These are phyloP conservation scores for Fusarium begoniae DNA, from an alignment of 2,329 filamentous ascomycete species.

Conservation along the genomic window DNA sequence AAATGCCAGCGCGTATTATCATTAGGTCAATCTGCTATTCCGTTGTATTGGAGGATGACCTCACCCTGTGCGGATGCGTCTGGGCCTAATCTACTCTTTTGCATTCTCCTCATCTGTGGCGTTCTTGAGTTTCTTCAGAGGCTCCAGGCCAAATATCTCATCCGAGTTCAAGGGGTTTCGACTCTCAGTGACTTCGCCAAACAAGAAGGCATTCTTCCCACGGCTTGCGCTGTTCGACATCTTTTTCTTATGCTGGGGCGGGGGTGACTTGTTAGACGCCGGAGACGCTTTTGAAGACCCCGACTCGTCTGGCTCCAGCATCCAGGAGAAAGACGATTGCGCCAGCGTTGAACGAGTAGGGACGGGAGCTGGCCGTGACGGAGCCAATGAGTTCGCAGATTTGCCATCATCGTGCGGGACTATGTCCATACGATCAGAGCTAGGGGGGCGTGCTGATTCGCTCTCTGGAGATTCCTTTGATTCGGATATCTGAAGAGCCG, in stretches of 20 bases:
- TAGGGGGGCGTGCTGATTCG: constrained; percentile 4
- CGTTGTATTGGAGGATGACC: not conserved
- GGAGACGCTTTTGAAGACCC: constrained; percentile 34
- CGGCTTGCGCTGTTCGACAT: constrained; percentile 57
- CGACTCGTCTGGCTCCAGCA: constrained; percentile 69
- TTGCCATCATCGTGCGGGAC: constrained; percentile 27
- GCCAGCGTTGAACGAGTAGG: constrained; percentile 73
- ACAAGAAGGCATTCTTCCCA: constrained; percentile 67
- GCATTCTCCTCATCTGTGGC: not conserved
- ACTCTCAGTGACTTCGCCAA: constrained; percentile 60
- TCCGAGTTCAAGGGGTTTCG: constrained; percentile 52
- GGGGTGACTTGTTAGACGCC: constrained; percentile 44
- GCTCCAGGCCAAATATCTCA: constrained; percentile 66
- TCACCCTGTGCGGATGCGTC: not conserved
- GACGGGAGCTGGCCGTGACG: constrained; percentile 48
- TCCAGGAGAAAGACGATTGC: constrained; percentile 82
- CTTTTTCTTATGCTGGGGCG: constrained; percentile 52
- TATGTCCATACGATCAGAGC: constrained; percentile 31
- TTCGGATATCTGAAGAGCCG: constrained; percentile 32
- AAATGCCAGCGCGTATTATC: not conserved
- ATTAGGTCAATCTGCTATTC: not conserved
- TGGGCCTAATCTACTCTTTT: not conserved
- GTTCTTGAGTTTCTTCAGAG: constrained; percentile 49
- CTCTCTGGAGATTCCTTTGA: not conserved
- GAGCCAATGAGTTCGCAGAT: constrained; percentile 1